phyloP scores from a whole-genome alignment of 2,329 filamentous ascomycete species.

The Pseudogymnoascus sp. region DNA sequence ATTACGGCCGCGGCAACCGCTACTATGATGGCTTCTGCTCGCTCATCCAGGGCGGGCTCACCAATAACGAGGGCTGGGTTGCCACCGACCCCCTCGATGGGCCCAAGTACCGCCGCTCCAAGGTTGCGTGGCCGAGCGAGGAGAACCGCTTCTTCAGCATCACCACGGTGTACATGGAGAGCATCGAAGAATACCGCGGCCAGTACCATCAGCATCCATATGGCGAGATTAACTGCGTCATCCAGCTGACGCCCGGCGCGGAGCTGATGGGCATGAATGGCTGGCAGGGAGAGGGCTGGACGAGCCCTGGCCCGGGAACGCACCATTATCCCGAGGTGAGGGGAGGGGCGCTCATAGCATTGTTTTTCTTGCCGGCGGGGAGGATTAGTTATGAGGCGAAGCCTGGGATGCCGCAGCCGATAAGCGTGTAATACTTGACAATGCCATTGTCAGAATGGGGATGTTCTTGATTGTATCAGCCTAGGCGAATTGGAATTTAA shows the following conservation, averaged over 20 bases:
- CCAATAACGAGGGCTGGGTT: slow-evolving; percentile 38
- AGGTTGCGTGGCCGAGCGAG: slow-evolving; percentile 40
- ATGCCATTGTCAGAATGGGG: neutral
- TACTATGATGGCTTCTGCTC: slow-evolving; percentile 40
- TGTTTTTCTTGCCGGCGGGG: slow-evolving; percentile 51
- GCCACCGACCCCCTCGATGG: slow-evolving; percentile 40
- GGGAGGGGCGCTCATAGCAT: slow-evolving; percentile 43
- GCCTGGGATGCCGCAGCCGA: slow-evolving; percentile 39
- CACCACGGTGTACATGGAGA: slow-evolving; percentile 54
- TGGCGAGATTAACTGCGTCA: slow-evolving; percentile 50
- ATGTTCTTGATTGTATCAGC: neutral
- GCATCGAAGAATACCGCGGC: slow-evolving; percentile 40
- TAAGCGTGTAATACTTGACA: slow-evolving; percentile 12
- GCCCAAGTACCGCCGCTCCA: slow-evolving; percentile 41
- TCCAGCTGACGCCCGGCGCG: slow-evolving; percentile 43
- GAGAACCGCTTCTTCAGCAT: slow-evolving; percentile 48
- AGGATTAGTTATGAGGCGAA: slow-evolving; percentile 45
- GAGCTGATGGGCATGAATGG: slow-evolving; percentile 51
- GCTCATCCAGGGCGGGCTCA: slow-evolving; percentile 35
- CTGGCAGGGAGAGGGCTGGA: slow-evolving; percentile 53
- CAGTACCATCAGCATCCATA: slow-evolving; percentile 51
- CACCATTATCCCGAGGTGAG: slow-evolving; percentile 52
- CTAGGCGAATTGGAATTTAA: neutral
- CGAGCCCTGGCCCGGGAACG: slow-evolving; percentile 47
- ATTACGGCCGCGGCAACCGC: slow-evolving; percentile 39